Evolutionary conservation across 2,329 filamentous ascomycete genomes (phyloP).

Genomic region (Volutella citrinella): DNA sequence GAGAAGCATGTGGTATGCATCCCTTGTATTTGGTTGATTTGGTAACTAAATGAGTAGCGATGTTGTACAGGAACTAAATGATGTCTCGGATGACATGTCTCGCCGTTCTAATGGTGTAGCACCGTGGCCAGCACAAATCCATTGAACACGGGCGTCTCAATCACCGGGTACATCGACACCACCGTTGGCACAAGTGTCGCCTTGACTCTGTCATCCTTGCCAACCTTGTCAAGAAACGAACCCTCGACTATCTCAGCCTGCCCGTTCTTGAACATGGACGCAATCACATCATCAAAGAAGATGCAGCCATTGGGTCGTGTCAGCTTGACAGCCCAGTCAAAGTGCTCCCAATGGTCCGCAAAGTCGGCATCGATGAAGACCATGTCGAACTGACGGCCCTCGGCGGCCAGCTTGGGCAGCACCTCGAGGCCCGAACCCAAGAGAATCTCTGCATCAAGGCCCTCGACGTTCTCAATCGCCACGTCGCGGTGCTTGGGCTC

Average conservation of each 20-base stretch:
- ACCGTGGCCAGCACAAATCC: conserved; percentile 4
- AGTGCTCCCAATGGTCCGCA: conserved; percentile 47
- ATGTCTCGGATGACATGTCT: no score
- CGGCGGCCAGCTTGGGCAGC: conserved; percentile 33
- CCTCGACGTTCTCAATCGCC: conserved; percentile 41
- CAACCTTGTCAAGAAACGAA: conserved; percentile 19
- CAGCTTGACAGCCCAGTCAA: conserved; percentile 42
- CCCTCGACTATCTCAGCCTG: conserved; percentile 5
- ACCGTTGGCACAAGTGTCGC: conserved; percentile 23
- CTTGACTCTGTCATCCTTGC: conserved; percentile 20
- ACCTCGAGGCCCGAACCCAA: conserved; percentile 43
- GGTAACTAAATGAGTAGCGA: no score
- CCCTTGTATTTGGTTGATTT: no score
- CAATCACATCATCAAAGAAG: conserved; percentile 50
- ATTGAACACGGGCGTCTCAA: conserved; percentile 4
- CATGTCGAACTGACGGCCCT: conserved; percentile 45
- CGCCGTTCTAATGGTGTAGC: not conserved
- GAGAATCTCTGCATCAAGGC: conserved; percentile 42
- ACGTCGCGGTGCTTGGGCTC: conserved; percentile 43
- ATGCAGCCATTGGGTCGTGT: conserved; percentile 38
- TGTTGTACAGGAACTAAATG: no score
- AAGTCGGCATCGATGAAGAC: conserved; percentile 54
- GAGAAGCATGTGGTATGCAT: no score
- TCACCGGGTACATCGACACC: conserved; percentile 1
- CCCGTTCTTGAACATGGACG: conserved; percentile 5